These are phyloP conservation scores for Microdochium trichocladiopsis DNA, from an alignment of 2,329 filamentous ascomycete genomes.

Conservation along the genomic window DNA sequence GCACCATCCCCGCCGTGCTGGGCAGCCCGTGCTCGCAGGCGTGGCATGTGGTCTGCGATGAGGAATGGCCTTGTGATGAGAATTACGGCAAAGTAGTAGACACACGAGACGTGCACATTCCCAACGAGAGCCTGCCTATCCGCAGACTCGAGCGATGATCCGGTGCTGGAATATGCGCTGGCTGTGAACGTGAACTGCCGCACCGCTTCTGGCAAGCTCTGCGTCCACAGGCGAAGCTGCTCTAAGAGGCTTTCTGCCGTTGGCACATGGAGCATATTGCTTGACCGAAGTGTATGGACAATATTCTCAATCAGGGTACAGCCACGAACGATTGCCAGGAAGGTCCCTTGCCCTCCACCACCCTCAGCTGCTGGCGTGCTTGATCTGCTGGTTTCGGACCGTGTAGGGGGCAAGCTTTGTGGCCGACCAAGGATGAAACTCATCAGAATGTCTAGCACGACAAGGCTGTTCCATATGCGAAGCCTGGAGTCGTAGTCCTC, in stretches of 20 bases:
- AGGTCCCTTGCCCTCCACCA: constrained; percentile 7
- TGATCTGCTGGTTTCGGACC: constrained; percentile 15
- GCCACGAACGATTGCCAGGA: constrained; percentile 28
- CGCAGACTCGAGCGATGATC: constrained; percentile 1
- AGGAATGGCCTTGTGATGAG: constrained; percentile 48
- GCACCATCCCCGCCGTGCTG: constrained; percentile 9
- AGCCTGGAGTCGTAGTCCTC: constrained; percentile 18
- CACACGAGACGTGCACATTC: constrained; percentile 46
- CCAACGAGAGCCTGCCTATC: constrained; percentile 31
- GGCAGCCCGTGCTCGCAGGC: constrained; percentile 19
- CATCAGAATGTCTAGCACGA: constrained; percentile 36
- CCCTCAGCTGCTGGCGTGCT: constrained; percentile 9
- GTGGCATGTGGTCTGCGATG: constrained; percentile 37
- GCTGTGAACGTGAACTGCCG: constrained; percentile 9
- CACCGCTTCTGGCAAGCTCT: constrained; percentile 28
- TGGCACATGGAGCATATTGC: background rate
- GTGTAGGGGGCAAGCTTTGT: constrained; percentile 21
- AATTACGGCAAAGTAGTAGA: constrained; percentile 53
- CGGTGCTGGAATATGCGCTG: constrained; percentile 7
- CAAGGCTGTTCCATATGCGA: constrained; percentile 37
- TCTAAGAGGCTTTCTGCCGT: background rate
- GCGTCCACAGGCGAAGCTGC: constrained; percentile 30
- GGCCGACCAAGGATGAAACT: constrained; percentile 41
- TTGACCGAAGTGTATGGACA: background rate
- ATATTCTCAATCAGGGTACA: background rate